Evolutionary conservation across 83 land plant species (phyloP), one percentile per base, ranked within the genome.

Genomic region (Larix sibirica): DNA sequence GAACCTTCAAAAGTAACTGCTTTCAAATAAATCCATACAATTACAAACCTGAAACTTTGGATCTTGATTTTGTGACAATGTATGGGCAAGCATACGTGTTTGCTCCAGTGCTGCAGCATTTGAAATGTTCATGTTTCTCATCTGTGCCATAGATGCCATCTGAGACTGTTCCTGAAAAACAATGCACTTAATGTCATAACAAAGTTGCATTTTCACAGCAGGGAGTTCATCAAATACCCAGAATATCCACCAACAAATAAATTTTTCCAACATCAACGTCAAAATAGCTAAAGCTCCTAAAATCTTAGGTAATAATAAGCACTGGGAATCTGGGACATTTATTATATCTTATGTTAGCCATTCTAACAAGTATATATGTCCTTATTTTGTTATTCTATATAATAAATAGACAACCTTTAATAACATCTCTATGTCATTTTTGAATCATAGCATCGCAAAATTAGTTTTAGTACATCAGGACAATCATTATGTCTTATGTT

Each of bases 1-100:
- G 38, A 82, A 13, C 31, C 83, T 8, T 31, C 17, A 59, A 79
- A 61, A 36, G 36, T 81, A 75, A 47, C 50, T 60, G 4, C 14
- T 42, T 66, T 14, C 36, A 20, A 67, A 17, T 4, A 4, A 71
- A 18, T 40, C 9, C 12, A 16, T 62, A 6, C 36, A 54, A 74
- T 6, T 17, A 26, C 58, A 47, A 74, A 95, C 99, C 97, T 97
- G 98, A 86, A 97, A 96, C 81, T 96, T 97, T 80, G 99, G 99
- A 81, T 97, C 98, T 70, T 88, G 58, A 81, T 93, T 96, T 88
- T 93, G 93, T 67, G 98, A 84, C 47, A 97, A 79, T 40, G 98
- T 97, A 23, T 97, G 86, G 20, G 96, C 98, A 85, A 97, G 96
- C 88, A 90, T 89, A 58, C 96, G 95, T 38, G 95, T 90, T 74